Evolutionary conservation across 164 flowering plant species (phyloP).

Genomic region (Magnolia kwangsiensis): DNA sequence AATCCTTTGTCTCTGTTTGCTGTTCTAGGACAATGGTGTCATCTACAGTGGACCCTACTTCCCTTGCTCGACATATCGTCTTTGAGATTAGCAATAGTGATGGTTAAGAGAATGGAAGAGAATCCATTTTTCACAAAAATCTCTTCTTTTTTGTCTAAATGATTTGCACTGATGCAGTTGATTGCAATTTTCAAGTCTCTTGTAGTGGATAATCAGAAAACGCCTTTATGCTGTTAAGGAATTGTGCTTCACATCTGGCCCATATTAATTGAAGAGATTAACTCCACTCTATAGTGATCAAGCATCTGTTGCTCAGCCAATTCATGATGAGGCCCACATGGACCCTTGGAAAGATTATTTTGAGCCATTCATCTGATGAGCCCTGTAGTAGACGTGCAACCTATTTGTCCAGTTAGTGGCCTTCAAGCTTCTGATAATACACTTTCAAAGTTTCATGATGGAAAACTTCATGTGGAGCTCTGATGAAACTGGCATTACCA

Average conservation of each 20-base stretch:
- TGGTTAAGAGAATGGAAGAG: constrained; percentile 17
- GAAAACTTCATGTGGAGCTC: no score
- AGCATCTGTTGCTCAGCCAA: no score
- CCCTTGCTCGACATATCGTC: constrained; percentile 18
- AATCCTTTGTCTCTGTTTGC: constrained; percentile 16
- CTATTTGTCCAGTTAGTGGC: no score
- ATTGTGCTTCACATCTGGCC: background rate
- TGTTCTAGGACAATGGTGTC: constrained; percentile 14
- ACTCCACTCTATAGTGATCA: no score
- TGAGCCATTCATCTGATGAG: no score
- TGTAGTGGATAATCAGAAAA: background rate
- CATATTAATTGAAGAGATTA: no score
- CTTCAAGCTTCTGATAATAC: no score
- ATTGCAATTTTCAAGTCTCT: background rate
- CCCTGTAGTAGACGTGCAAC: no score
- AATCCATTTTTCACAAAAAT: background rate
- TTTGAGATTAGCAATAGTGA: constrained; percentile 44
- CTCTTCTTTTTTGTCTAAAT: background rate
- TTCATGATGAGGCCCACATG: no score
- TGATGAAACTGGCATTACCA: no score
- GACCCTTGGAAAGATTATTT: no score
- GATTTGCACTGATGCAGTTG: background rate
- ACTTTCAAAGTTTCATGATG: no score
- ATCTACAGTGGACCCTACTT: background rate
- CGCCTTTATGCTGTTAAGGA: background rate